phyloP scores from a whole-genome alignment of 495 filamentous ascomycete species.

The Friedmanniomyces endolithicus region DNA sequence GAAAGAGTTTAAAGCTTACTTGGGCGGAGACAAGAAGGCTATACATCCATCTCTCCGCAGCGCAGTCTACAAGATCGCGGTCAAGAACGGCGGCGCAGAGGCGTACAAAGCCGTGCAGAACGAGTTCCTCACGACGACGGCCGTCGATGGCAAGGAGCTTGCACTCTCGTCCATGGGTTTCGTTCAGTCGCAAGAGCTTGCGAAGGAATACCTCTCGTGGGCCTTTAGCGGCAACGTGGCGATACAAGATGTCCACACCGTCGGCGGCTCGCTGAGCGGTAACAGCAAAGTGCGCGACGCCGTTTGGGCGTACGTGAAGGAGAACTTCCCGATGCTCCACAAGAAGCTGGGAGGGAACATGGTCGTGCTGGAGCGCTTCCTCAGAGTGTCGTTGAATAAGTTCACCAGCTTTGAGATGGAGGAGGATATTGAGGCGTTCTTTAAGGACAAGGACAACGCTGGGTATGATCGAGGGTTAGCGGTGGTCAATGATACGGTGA shows the following conservation, averaged over 20 bases:
- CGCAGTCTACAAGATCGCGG: conserved; percentile 66
- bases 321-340: conserved; percentile 59
- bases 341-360: conserved; percentile 63
- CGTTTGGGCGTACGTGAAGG: conserved; percentile 74
- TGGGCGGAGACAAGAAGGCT: conserved; percentile 50
- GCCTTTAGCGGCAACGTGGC: conserved; percentile 67
- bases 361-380: conserved; percentile 75
- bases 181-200: conserved; percentile 53
- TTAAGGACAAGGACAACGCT: conserved; percentile 64
- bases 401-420: conserved; percentile 59
- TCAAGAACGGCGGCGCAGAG: conserved; percentile 51
- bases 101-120: conserved; percentile 66
- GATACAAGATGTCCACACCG: conserved; percentile 75
- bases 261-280: conserved; percentile 53
- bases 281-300: conserved; percentile 57
- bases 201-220: conserved; percentile 59
- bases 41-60: conserved; percentile 69
- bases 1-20: conserved; percentile 63
- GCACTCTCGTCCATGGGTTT: conserved; percentile 65
- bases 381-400: conserved; percentile 61
- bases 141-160: conserved; percentile 83
- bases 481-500: conserved; percentile 68
- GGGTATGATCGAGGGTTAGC: conserved; percentile 68
- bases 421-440: conserved; percentile 71
- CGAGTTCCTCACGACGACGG: conserved; percentile 66